Evolutionary conservation across 176 grass and related monocot species (phyloP).

Genomic region (Oryza officinalis): DNA sequence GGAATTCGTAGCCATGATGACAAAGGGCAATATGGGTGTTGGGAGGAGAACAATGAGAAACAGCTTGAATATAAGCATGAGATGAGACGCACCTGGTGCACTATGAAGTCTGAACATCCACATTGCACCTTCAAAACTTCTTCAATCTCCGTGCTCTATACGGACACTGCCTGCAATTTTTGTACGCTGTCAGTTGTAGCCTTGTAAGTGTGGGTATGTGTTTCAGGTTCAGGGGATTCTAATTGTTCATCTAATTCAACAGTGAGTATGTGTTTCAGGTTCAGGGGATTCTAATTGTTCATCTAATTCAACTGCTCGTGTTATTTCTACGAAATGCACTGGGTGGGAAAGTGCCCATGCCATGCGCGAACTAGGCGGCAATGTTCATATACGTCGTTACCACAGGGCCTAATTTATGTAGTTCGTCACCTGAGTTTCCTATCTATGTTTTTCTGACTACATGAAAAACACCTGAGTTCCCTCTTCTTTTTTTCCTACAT

Average conservation of each 20-base stretch:
- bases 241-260: neutral
- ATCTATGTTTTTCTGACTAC: no score
- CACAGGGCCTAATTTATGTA: neutral
- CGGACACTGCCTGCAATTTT: slow-evolving; percentile 36
- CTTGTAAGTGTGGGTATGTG: slow-evolving; percentile 30
- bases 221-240: slow-evolving; percentile 25
- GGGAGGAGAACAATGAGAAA: slow-evolving; percentile 58
- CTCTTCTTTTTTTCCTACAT: no score
- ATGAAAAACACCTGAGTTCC: no score
- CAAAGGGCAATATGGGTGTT: slow-evolving; percentile 67
- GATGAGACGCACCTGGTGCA: neutral
- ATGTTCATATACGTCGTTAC: slow-evolving; percentile 26
- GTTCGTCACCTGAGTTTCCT: neutral
- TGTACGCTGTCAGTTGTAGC: slow-evolving; percentile 7
- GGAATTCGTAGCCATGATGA: slow-evolving; percentile 78
- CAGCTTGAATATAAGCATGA: slow-evolving; percentile 58
- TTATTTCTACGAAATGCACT: neutral
- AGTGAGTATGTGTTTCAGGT: slow-evolving; percentile 11
- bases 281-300: slow-evolving; percentile 13
- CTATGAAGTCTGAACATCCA: slow-evolving; percentile 31
- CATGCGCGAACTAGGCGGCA: neutral
- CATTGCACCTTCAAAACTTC: neutral
- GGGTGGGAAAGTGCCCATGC: neutral
- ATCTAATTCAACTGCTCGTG: neutral
- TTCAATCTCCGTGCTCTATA: slow-evolving; percentile 3